Evolutionary conservation across 2,329 filamentous ascomycete species (phyloP).

Genomic region (Colletotrichum sp.): DNA sequence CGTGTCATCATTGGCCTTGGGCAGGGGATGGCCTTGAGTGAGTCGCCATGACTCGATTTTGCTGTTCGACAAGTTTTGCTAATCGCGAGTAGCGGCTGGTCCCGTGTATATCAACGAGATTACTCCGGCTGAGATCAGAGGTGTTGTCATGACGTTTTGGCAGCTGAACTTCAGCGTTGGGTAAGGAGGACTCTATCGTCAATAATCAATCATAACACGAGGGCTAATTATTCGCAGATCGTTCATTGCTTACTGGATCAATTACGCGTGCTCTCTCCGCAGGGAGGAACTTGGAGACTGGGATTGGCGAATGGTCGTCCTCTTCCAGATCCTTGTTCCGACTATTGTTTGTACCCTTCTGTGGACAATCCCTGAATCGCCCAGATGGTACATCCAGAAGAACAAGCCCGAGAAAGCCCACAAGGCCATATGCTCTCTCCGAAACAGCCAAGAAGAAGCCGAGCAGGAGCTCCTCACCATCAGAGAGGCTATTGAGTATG

Average conservation of each 20-base stretch:
- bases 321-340: slow-evolving; percentile 74
- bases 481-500: slow-evolving; percentile 71
- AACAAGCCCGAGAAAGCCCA: slow-evolving; percentile 64
- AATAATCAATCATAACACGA: accelerated
- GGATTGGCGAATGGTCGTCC: slow-evolving; percentile 76
- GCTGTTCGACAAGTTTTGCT: neutral
- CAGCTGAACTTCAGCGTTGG: slow-evolving; percentile 72
- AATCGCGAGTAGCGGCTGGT: slow-evolving; percentile 55
- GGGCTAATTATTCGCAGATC: slow-evolving; percentile 29
- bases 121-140: slow-evolving; percentile 67
- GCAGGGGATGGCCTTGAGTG: slow-evolving; percentile 65
- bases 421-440: slow-evolving; percentile 60
- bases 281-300: slow-evolving; percentile 64
- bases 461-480: slow-evolving; percentile 70
- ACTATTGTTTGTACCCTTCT: slow-evolving; percentile 64
- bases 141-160: slow-evolving; percentile 73
- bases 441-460: slow-evolving; percentile 67
- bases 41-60: slow-evolving; percentile 37
- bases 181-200: neutral
- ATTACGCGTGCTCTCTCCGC: slow-evolving; percentile 63
- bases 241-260: slow-evolving; percentile 65
- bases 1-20: slow-evolving; percentile 69
- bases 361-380: slow-evolving; percentile 71
- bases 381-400: slow-evolving; percentile 70
- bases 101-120: slow-evolving; percentile 76